Conservation (phyloP, 441 rosid genomes). For the Melastoma candidum region DNA sequence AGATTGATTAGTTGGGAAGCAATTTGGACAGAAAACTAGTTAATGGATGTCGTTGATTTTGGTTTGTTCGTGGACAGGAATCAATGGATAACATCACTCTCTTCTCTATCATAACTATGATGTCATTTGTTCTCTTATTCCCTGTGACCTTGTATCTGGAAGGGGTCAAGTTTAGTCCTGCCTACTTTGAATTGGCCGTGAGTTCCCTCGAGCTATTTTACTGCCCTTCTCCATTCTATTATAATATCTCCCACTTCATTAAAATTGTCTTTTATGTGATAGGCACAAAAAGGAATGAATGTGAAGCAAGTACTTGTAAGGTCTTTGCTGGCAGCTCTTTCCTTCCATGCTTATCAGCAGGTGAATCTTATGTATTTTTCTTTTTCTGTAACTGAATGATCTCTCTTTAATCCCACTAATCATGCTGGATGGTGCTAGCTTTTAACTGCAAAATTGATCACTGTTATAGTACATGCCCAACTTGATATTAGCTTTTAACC, state of each 20-base stretch:
- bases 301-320: constrained; percentile 49
- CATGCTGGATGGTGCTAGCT: no score
- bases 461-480: no score
- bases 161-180: constrained; percentile 88
- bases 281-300: constrained; percentile 59
- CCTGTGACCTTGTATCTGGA: constrained; percentile 75
- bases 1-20: no score
- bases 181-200: constrained; percentile 70
- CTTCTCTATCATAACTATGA: constrained; percentile 83
- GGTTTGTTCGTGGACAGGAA: constrained; percentile 40
- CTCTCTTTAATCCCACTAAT: no score
- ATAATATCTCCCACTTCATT: no score
- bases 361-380: constrained; percentile 24
- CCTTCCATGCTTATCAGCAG: constrained; percentile 99
- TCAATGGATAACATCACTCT: constrained; percentile 94
- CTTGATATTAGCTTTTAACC: no score
- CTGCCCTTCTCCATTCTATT: no score
- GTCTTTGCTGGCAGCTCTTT: constrained; percentile 78
- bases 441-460: no score
- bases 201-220: constrained; percentile 21
- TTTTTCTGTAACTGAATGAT: background rate
- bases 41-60: background rate
- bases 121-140: constrained; percentile 75
- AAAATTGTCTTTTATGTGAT: constrained; percentile 11
- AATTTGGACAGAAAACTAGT: no score